Base-by-base conservation (phyloP, 1,284 basidiomycete genomes). In the Cutaneotrichosporon spelunceum region DNA sequence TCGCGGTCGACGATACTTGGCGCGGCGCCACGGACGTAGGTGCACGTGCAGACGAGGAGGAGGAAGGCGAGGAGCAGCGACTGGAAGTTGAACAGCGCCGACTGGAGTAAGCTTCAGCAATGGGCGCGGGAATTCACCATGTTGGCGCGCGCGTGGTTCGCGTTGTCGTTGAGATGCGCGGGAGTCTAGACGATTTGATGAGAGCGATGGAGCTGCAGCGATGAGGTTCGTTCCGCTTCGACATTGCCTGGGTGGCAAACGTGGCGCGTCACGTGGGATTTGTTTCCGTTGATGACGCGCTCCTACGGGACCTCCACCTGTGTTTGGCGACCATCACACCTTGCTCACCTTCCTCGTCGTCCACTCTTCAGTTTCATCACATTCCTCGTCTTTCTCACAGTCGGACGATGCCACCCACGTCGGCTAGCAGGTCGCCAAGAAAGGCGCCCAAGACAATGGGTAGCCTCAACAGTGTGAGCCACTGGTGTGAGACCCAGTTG, bases 81-180 rank as follows among this genome's bases (percentile, higher is more conserved):
- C 79, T 95, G 89, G 75, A 99, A 99, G 82, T 97, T 95, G 86
- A 99, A 97, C 39, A 99, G 84, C 8, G 96, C 95, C 50, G 94
- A 95, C 94, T 97, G 71, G n/a, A 1, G 49, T 60, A 7, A 57
- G 58, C 27, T 42, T 8, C 21, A 8, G 16, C 4, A 19, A 2
- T 14, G 10, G 4, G 1, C 21, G 19, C 3, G 8, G 26, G 21
- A 57, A n/a, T 36, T 29, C 21, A 59, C 58, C 57, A 60, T 61
- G 39, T 4, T 57, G 48, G 30, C n/a, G 29, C 45, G 14, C 52
- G 14, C 10, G 44, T 45, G 13, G 13, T 30, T 6, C 48, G 48
- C 48, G 11, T 48, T 48, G 33, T 19, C 45, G 45, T 26, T 19
- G 45, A 7, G 19, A 48, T 48, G 29, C 16, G 21, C 36, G 53